Evolutionary conservation across 2,329 filamentous ascomycete genomes (phyloP), one percentile per base, ranked within the genome.

Genomic region (Stromatinia cepivora): DNA sequence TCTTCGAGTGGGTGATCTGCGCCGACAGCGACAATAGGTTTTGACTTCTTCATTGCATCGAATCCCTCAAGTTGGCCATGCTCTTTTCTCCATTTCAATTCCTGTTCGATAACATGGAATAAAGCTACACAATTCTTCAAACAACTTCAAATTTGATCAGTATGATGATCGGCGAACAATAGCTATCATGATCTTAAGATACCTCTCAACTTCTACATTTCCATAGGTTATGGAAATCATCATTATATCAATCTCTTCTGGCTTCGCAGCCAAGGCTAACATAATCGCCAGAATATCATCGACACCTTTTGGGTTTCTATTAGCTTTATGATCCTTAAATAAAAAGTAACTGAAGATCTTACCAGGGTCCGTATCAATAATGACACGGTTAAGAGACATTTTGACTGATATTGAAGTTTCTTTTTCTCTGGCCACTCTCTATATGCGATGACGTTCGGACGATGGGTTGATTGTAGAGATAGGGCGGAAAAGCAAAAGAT

Each of bases 321-420:
- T 52, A 68, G 58, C 11, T 46, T 54, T 50, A 45, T 39, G 15
- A 31, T n/a, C 46, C 42, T 34, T 34, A 22, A 22, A 10, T 6
- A 28, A 28, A 34, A 17, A 54, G 10, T 2, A n/a, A 22, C 20
- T 11, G 0, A n/a, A n/a, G 31, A 53, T 54, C 79, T 74, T 84
- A 92, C 94, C 82, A 74, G 94, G 94, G 79, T 98, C 95, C 3
- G 94, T 98, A 78, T 99, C 95, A 76, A 99, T 95, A 76, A 99
- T 97, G 75, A 99, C 90, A 76, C 90, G 89, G 76, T 87, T 88
- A 75, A 87, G 88, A 39, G 89, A 86, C 90, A 92, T 92, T 69
- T 59, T 75, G 69, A 56, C 50, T 22, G 46, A 20, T n/a, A 22
- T 39, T 67, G 53, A 25, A 28, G 52, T 56, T 46, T 36, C 13